These are phyloP conservation scores for Emmonsia crescens DNA, from an alignment of 2,329 filamentous ascomycete genomes.

Conservation along the genomic window DNA sequence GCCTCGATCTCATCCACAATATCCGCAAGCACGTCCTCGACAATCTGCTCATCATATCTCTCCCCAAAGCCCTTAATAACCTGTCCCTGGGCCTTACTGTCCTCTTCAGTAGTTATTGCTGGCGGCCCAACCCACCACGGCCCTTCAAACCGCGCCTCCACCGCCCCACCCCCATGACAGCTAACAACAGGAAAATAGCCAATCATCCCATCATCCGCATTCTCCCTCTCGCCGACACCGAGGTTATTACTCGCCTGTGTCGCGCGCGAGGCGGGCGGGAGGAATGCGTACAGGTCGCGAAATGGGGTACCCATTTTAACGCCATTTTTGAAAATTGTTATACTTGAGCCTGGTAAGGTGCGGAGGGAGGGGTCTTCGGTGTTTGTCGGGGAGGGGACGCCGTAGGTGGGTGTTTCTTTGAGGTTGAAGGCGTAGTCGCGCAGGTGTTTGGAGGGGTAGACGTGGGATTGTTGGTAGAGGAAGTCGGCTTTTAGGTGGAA, in stretches of 20 bases:
- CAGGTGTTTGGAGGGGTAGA: conserved; percentile 71
- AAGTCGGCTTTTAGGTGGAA: conserved; percentile 89
- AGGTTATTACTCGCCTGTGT: conserved; percentile 34
- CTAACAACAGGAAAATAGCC: conserved; percentile 94
- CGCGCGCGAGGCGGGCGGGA: conserved; percentile 67
- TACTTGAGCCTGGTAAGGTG: conserved; percentile 73
- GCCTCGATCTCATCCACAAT: conserved; percentile 82
- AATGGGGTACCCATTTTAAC: conserved; percentile 77
- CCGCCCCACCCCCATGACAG: conserved; percentile 81
- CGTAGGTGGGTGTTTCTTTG: conserved; percentile 36
- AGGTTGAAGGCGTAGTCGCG: conserved; percentile 52
- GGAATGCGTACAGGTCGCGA: conserved; percentile 75
- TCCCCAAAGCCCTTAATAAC: conserved; percentile 46
- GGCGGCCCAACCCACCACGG: conserved; percentile 83
- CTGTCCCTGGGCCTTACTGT: background rate
- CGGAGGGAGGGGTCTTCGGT: conserved; percentile 67
- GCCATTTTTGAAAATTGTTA: conserved; percentile 91
- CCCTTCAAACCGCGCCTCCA: conserved; percentile 87
- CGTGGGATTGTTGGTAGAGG: conserved; percentile 63
- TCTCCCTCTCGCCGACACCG: conserved; percentile 62
- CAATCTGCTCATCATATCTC: conserved; percentile 84
- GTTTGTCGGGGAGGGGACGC: conserved; percentile 45
- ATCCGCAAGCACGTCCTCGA: conserved; percentile 87
- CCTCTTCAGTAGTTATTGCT: conserved; percentile 30
- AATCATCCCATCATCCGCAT: conserved; percentile 85